phyloP scores from a whole-genome alignment of 2,329 filamentous ascomycete species.

The Fusarium musae region DNA sequence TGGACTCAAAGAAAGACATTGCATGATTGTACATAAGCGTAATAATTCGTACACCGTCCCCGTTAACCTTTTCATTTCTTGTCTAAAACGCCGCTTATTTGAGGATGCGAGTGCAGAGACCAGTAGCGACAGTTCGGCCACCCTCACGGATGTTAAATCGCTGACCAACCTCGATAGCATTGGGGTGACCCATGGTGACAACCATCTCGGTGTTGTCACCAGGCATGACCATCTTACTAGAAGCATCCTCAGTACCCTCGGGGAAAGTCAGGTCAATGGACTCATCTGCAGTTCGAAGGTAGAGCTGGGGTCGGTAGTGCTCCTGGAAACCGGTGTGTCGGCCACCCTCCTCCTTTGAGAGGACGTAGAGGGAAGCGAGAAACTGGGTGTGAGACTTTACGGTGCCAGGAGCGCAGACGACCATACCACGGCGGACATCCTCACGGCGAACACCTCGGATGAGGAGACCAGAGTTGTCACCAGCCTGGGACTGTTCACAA shows the following conservation, averaged over 20 bases:
- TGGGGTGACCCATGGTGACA: constrained; percentile 83
- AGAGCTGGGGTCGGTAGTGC: constrained; percentile 98
- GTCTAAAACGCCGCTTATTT: constrained; percentile 55
- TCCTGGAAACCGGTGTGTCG: constrained; percentile 94
- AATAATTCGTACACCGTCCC: constrained; percentile 42
- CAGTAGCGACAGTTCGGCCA: constrained; percentile 87
- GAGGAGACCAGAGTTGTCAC: constrained; percentile 97
- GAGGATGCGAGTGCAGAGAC: constrained; percentile 80
- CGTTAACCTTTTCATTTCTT: constrained; percentile 25
- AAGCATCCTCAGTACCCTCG: constrained; percentile 78
- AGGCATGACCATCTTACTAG: constrained; percentile 90
- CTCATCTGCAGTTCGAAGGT: constrained; percentile 90
- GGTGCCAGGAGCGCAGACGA: constrained; percentile 83
- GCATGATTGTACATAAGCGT: constrained; percentile 45
- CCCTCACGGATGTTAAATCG: constrained; percentile 99
- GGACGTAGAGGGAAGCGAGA: constrained; percentile 94
- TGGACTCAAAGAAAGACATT: constrained; percentile 45
- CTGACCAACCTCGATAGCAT: constrained; percentile 90
- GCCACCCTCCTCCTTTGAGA: constrained; percentile 97
- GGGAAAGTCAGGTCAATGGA: constrained; percentile 85
- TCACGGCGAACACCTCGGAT: constrained; percentile 96
- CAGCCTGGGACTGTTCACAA: constrained; percentile 93
- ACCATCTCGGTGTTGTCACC: constrained; percentile 99
- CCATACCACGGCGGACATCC: constrained; percentile 95
- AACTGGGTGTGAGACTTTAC: constrained; percentile 92